Evolutionary conservation across 1,139 yeast genomes (phyloP).

Genomic region (Suhomyces bribrorum): DNA sequence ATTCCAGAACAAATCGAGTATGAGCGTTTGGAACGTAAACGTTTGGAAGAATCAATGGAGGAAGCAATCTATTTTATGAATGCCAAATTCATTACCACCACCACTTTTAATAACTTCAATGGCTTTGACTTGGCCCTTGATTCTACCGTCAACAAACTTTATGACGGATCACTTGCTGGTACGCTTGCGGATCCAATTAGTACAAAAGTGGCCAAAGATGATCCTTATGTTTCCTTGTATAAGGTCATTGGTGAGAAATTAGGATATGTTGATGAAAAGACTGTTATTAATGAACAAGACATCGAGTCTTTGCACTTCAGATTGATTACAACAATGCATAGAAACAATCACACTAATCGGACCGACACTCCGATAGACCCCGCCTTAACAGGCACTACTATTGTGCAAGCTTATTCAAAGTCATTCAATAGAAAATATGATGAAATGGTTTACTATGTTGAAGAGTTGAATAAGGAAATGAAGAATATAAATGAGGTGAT

Average conservation of each 20-base stretch:
- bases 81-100: slow-evolving; percentile 54
- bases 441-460: slow-evolving; percentile 51
- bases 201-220: slow-evolving; percentile 60
- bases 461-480: slow-evolving; percentile 42
- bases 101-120: slow-evolving; percentile 57
- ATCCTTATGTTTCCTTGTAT: slow-evolving; percentile 53
- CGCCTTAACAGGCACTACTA: slow-evolving; percentile 28
- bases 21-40: slow-evolving; percentile 59
- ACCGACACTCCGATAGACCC: slow-evolving; percentile 55
- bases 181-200: slow-evolving; percentile 51
- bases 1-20: slow-evolving; percentile 64
- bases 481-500: slow-evolving; percentile 19
- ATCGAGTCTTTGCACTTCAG: slow-evolving; percentile 42
- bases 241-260: slow-evolving; percentile 50
- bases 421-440: slow-evolving; percentile 43
- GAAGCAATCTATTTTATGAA: slow-evolving; percentile 77
- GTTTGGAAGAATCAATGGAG: slow-evolving; percentile 63
- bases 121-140: slow-evolving; percentile 82
- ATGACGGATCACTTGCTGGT: slow-evolving; percentile 49
- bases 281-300: slow-evolving; percentile 16
- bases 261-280: slow-evolving; percentile 25
- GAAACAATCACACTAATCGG: slow-evolving; percentile 75
- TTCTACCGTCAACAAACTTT: slow-evolving; percentile 44
- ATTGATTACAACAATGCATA: slow-evolving; percentile 64
- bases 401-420: slow-evolving; percentile 43